A percentile compares a stretch with the other conserved stretches of the same genome.
phyloP scores from a whole-genome alignment of 2,329 filamentous ascomycete genomes.

The Arthrobotrys pseudoclavata region DNA sequence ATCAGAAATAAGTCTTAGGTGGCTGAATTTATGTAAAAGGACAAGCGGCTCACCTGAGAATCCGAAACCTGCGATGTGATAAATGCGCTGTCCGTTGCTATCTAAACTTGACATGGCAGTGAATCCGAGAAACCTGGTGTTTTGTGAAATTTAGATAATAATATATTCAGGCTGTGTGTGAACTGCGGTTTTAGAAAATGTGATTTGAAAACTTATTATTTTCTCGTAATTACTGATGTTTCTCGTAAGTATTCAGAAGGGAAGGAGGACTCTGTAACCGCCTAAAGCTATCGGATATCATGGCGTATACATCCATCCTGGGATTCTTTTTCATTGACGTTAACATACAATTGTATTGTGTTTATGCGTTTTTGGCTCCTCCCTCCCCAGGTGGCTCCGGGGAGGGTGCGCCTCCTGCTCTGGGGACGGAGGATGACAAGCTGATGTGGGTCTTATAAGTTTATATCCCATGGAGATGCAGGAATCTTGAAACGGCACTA shows the following conservation, averaged over 20 bases:
- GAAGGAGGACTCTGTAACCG: conserved; percentile 17
- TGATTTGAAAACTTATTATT: not conserved
- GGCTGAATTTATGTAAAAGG: conserved; percentile 21
- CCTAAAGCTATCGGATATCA: conserved; percentile 32
- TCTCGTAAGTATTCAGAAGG: not conserved
- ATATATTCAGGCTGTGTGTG: not conserved
- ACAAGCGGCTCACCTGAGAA: conserved; percentile 5
- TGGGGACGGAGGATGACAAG: conserved; percentile 10
- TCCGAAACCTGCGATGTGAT: conserved; percentile 29
- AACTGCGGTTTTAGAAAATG: conserved; percentile 13
- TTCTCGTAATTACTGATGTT: not conserved
- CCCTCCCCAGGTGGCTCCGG: not conserved
- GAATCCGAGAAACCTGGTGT: not conserved
- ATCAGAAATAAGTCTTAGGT: not conserved
- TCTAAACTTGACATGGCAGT: conserved; percentile 1
- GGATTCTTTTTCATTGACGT: not conserved
- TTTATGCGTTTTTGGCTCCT: not conserved
- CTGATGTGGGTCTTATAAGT: conserved; percentile 31
- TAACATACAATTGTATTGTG: not conserved
- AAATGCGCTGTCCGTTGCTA: conserved; percentile 1
- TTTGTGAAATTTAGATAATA: not conserved
- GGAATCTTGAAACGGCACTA: conserved; percentile 55
- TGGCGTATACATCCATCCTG: not conserved
- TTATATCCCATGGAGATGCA: conserved; percentile 49
- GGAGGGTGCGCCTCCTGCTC: conserved; percentile 1